Percentiles rank a stretch among this genome's conserved stretches.
Evolutionary conservation across 768 basidiomycete species (phyloP).

Genomic region (Leccinum imitatum): DNA sequence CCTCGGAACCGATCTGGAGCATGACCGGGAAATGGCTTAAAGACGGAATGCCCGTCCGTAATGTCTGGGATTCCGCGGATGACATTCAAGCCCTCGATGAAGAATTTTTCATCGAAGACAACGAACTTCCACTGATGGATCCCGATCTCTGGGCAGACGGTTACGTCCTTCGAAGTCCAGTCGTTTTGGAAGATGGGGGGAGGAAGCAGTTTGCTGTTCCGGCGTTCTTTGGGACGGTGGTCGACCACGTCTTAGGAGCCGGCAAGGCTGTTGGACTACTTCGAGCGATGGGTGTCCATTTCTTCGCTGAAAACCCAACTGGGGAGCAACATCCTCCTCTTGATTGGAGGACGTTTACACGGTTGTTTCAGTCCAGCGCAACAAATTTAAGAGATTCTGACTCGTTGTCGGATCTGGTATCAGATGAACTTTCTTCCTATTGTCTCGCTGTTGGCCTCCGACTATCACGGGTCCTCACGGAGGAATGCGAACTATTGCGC

Average conservation of each 20-base stretch:
- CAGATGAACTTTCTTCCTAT: conserved; percentile 58
- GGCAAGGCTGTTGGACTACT: conserved; percentile 80
- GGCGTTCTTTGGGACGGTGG: conserved; percentile 59
- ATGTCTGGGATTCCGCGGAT: conserved; percentile 27
- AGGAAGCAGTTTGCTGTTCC: conserved; percentile 43
- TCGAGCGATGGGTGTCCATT: conserved; percentile 46
- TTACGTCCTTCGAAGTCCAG: conserved; percentile 52
- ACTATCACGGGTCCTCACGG: conserved; percentile 57
- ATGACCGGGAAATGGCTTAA: conserved; percentile 73
- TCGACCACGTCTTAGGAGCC: conserved; percentile 57
- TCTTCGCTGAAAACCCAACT: conserved; percentile 14
- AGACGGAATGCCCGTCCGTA: conserved; percentile 63
- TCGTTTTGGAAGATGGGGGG: conserved; percentile 27
- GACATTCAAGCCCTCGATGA: conserved; percentile 45
- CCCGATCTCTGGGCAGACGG: conserved; percentile 82
- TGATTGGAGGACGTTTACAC: conserved; percentile 44
- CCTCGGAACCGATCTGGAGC: conserved; percentile 70
- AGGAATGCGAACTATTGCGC: conserved; percentile 63
- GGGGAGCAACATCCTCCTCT: conserved; percentile 28
- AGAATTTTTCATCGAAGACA: conserved; percentile 82
- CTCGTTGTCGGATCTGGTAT: conserved; percentile 58
- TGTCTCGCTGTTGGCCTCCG: conserved; percentile 52
- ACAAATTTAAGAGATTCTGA: conserved; percentile 53
- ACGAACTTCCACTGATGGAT: conserved; percentile 59
- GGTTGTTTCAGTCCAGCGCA: conserved; percentile 36